Conservation (phyloP, 2,329 filamentous ascomycete genomes). For the Cladosporium sp. region DNA sequence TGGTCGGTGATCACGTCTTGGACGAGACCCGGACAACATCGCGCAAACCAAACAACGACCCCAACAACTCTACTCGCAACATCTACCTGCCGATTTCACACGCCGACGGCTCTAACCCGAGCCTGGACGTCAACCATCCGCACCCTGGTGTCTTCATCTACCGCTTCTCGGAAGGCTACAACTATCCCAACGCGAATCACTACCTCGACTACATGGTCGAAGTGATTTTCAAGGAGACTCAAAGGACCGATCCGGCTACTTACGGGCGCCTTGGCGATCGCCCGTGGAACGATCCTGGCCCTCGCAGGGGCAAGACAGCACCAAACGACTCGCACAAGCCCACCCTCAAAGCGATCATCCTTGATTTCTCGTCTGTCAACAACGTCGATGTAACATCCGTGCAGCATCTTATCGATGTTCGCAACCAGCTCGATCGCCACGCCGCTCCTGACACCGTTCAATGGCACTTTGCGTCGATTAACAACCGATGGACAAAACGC, state of each 20-base stretch:
- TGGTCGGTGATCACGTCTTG: constrained; percentile 67
- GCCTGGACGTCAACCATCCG: constrained; percentile 69
- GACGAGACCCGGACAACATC: constrained; percentile 40
- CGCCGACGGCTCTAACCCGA: constrained; percentile 83
- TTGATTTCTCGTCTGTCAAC: constrained; percentile 91
- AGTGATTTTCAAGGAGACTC: constrained; percentile 53
- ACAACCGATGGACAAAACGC: constrained; percentile 90
- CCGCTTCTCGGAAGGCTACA: constrained; percentile 89
- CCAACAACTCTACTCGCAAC: constrained; percentile 56
- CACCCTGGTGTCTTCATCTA: constrained; percentile 95
- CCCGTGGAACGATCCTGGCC: constrained; percentile 92
- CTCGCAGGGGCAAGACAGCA: constrained; percentile 49
- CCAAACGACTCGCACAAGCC: constrained; percentile 50
- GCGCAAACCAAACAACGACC: constrained; percentile 31
- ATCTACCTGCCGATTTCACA: constrained; percentile 84
- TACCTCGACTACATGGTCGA: constrained; percentile 65
- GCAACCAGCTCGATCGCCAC: constrained; percentile 87
- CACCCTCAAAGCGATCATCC: constrained; percentile 77
- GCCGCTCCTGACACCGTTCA: constrained; percentile 74
- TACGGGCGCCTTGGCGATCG: constrained; percentile 61
- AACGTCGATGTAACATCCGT: constrained; percentile 90
- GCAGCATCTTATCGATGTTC: constrained; percentile 87
- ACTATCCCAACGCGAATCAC: constrained; percentile 88
- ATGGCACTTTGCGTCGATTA: constrained; percentile 94
- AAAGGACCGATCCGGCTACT: constrained; percentile 64